Evolutionary conservation across 352 stramenopile species (phyloP).

Genomic region (Globisporangium spiculum): DNA sequence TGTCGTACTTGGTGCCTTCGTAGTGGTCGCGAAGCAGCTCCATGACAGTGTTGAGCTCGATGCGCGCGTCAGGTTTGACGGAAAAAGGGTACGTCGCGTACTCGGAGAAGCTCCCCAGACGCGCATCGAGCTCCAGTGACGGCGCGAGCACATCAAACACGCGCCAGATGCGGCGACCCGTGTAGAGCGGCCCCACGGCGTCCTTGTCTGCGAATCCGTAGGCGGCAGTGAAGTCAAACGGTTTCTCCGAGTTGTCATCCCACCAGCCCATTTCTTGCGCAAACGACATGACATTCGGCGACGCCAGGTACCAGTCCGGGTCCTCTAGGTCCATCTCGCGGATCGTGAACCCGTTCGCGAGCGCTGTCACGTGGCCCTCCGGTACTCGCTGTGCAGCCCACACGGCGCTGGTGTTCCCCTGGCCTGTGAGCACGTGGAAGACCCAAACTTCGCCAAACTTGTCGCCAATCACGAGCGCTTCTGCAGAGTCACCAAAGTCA

Average conservation of each 20-base stretch:
- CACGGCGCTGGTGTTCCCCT: constrained; percentile 70
- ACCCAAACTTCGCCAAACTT: constrained; percentile 81
- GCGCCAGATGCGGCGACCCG: constrained; percentile 74
- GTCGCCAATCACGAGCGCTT: constrained; percentile 81
- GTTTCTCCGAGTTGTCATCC: constrained; percentile 22
- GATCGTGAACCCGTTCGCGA: constrained; percentile 91
- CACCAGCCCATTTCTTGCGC: constrained; percentile 74
- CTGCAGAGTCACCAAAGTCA: constrained; percentile 42
- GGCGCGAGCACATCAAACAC: constrained; percentile 62
- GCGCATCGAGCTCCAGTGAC: constrained; percentile 50
- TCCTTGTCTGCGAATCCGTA: constrained; percentile 40
- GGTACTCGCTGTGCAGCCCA: constrained; percentile 89
- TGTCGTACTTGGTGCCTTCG: constrained; percentile 87
- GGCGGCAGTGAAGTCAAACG: constrained; percentile 43
- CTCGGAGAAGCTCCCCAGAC: constrained; percentile 29
- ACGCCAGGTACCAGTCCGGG: constrained; percentile 74
- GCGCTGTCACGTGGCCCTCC: constrained; percentile 71
- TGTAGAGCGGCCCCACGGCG: constrained; percentile 38
- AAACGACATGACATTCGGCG: constrained; percentile 66
- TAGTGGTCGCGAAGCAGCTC: constrained; percentile 88
- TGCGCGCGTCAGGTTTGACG: constrained; percentile 45
- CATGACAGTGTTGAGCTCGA: constrained; percentile 74
- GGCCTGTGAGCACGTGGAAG: constrained; percentile 89
- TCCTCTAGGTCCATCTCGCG: constrained; percentile 69
- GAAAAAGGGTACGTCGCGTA: constrained; percentile 73